Conservation (phyloP, 1,284 basidiomycete genomes). For the Schizophyllum amplum region DNA sequence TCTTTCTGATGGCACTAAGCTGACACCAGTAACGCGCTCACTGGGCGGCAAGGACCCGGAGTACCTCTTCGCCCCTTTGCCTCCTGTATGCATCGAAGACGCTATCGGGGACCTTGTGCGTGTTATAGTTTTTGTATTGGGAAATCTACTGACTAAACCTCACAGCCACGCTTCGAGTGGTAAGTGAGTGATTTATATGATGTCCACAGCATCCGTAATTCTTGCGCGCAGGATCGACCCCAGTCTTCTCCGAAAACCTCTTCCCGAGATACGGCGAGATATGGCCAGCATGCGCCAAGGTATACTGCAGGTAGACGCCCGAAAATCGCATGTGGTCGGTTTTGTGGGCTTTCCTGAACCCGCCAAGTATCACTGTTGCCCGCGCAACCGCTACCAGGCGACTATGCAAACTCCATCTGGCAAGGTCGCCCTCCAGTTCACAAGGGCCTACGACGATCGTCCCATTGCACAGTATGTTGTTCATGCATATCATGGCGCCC, state of each 20-base stretch:
- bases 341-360: constrained; percentile 40
- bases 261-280: too few species aligned
- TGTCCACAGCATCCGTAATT: constrained; percentile 45
- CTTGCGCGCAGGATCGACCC: constrained; percentile 23
- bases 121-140: neutral
- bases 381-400: constrained; percentile 48
- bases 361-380: constrained; percentile 32
- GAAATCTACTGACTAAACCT: neutral
- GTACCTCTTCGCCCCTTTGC: constrained; percentile 1
- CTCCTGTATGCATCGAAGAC: neutral
- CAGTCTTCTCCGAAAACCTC: constrained; percentile 24
- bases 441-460: too few species aligned
- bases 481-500: too few species aligned
- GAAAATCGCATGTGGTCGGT: constrained; percentile 2
- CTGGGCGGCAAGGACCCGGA: neutral
- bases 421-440: too few species aligned
- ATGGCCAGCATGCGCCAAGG: too few species aligned
- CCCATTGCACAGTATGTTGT: too few species aligned
- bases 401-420: constrained; percentile 1
- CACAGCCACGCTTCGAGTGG: constrained; percentile 47
- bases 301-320: constrained; percentile 29
- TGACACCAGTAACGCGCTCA: neutral
- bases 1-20: neutral
- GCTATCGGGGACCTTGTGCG: constrained; percentile 1
- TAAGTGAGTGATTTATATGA: constrained; percentile 16